These are phyloP conservation scores for Boletus huronensis DNA, from an alignment of 768 basidiomycete species.

Conservation along the genomic window DNA sequence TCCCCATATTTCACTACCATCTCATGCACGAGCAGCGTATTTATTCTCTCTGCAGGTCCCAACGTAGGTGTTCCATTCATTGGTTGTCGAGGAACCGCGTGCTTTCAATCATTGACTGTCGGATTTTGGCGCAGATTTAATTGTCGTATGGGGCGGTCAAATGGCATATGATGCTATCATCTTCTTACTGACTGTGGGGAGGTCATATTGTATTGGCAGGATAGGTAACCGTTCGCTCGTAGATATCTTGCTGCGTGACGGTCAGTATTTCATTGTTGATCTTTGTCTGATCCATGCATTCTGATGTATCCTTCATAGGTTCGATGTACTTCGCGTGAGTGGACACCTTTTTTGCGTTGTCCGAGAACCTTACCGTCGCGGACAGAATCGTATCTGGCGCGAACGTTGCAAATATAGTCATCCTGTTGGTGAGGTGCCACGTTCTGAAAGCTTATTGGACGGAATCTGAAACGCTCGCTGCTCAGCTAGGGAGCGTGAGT, in stretches of 20 bases:
- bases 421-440: conserved; percentile 10
- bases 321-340: conserved; percentile 19
- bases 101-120: neutral
- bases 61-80: conserved; percentile 7
- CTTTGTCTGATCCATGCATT: neutral
- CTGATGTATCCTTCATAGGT: conserved; percentile 6
- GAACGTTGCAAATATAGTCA: conserved; percentile 9
- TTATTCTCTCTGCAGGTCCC: neutral
- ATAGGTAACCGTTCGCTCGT: conserved; percentile 5
- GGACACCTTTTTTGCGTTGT: neutral
- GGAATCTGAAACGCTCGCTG: neutral
- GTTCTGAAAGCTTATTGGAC: neutral
- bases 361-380: neutral
- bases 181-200: conserved; percentile 22
- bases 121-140: neutral
- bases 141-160: conserved; percentile 7
- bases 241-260: conserved; percentile 16
- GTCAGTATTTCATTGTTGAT: neutral
- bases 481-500: conserved; percentile 10
- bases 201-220: conserved; percentile 2
- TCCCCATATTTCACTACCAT: neutral
- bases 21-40: neutral
- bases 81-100: neutral
- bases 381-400: conserved; percentile 11
- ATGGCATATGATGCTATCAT: conserved; percentile 21